Percentiles rank a stretch among this genome's conserved stretches.
phyloP scores from a whole-genome alignment of 2,329 filamentous ascomycete genomes.

The Aspergillus sp. region DNA sequence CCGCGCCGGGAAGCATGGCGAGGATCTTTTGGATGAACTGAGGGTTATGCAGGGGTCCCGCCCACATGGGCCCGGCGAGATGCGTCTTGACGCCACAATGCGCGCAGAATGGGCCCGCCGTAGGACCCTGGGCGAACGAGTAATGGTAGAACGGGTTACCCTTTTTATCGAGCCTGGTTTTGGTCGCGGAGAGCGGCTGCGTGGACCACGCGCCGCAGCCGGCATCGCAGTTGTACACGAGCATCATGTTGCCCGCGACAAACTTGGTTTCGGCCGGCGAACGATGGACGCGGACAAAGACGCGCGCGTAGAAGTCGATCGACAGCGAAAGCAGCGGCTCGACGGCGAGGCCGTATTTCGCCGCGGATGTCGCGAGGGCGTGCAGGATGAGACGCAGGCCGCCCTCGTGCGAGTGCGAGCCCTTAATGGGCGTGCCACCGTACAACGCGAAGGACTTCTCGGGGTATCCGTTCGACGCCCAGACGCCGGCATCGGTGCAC shows the following conservation, averaged over 20 bases:
- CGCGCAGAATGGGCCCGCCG: conserved; percentile 57
- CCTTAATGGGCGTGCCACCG: conserved; percentile 79
- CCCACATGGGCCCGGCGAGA: conserved; percentile 90
- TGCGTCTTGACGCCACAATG: conserved; percentile 86
- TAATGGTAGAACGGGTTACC: conserved; percentile 70
- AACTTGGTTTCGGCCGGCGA: conserved; percentile 85
- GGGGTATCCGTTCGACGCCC: conserved; percentile 85
- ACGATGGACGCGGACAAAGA: conserved; percentile 75
- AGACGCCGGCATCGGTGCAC: conserved; percentile 92
- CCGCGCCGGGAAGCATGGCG: conserved; percentile 58
- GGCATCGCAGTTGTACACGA: conserved; percentile 80
- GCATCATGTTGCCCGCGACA: conserved; percentile 81
- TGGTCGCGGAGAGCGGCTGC: conserved; percentile 67
- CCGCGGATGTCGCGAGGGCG: conserved; percentile 69
- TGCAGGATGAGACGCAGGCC: conserved; percentile 81
- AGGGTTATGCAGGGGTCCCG: conserved; percentile 74
- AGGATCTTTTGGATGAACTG: conserved; percentile 76
- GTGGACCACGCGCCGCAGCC: conserved; percentile 90
- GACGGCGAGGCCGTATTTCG: conserved; percentile 76
- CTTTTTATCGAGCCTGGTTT: conserved; percentile 59
- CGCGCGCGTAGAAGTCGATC: conserved; percentile 87
- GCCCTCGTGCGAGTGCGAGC: conserved; percentile 76
- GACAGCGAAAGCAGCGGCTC: conserved; percentile 88
- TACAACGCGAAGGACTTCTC: conserved; percentile 95
- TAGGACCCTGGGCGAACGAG: conserved; percentile 62